These are phyloP conservation scores for Pleomassaria siparia DNA, from an alignment of 2,329 filamentous ascomycete genomes.

Conservation along the genomic window DNA sequence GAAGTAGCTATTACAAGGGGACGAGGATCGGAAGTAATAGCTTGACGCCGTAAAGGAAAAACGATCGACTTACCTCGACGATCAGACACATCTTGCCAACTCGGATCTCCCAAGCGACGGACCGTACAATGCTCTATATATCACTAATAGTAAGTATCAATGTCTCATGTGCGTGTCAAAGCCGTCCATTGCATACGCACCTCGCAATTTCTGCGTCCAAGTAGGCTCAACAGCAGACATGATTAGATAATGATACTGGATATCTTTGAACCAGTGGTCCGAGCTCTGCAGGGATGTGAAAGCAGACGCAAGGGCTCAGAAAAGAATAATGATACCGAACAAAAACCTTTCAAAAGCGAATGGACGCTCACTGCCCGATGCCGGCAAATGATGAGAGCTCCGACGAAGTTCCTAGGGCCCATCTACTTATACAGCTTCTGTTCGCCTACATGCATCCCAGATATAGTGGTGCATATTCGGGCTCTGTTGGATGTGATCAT, in stretches of 20 bases:
- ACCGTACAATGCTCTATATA: slow-evolving; percentile 35
- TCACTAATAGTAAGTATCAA: background rate
- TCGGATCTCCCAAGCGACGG: slow-evolving; percentile 26
- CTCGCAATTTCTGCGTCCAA: slow-evolving; percentile 17
- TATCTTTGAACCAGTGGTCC: background rate
- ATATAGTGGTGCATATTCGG: too few species aligned
- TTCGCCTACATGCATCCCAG: too few species aligned
- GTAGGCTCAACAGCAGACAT: background rate
- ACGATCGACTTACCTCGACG: slow-evolving; percentile 34
- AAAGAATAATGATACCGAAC: background rate
- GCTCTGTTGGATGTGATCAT: too few species aligned
- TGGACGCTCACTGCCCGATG: background rate
- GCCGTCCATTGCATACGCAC: slow-evolving; percentile 8
- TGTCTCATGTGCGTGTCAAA: background rate
- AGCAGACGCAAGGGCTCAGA: too few species aligned
- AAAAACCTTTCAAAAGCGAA: background rate
- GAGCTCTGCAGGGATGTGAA: too few species aligned
- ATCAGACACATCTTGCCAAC: slow-evolving; percentile 41
- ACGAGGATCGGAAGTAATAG: background rate
- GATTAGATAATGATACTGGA: background rate
- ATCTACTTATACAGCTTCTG: too few species aligned
- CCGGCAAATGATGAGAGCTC: too few species aligned
- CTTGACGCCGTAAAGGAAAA: background rate
- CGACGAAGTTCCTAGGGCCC: too few species aligned
- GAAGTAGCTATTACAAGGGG: too few species aligned